A percentile compares a stretch with the other conserved stretches of the same genome.
These are phyloP conservation scores for Cladosporium sp. DNA, from an alignment of 2,329 filamentous ascomycete genomes.

Conservation along the genomic window DNA sequence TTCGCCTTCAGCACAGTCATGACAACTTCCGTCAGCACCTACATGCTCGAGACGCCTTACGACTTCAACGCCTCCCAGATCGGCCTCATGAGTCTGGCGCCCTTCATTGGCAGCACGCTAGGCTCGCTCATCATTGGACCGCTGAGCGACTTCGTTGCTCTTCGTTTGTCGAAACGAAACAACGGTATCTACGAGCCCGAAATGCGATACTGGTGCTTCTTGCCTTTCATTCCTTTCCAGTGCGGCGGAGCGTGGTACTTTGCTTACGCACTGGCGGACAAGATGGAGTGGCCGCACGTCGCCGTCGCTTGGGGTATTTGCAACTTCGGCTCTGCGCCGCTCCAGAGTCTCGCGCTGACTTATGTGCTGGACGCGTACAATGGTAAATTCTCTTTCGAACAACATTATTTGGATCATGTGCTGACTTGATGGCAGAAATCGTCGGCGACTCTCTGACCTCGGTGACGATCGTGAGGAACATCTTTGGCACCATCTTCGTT, in stretches of 20 bases:
- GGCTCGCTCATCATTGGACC: conserved; percentile 42
- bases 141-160: conserved; percentile 38
- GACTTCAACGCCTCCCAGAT: conserved; percentile 46
- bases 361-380: conserved; percentile 36
- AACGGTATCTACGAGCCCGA: conserved; percentile 32
- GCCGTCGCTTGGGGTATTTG: conserved; percentile 35
- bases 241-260: conserved; percentile 34
- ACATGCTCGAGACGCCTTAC: conserved; percentile 32
- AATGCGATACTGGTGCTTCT: conserved; percentile 30
- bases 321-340: conserved; percentile 32
- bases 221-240: conserved; percentile 28
- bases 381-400: conserved; percentile 22
- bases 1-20: conserved; percentile 36
- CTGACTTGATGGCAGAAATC: conserved; percentile 31
- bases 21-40: conserved; percentile 31
- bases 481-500: conserved; percentile 40
- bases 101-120: conserved; percentile 43
- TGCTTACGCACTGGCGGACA: conserved; percentile 28
- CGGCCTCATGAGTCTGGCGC: conserved; percentile 47
- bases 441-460: conserved; percentile 43
- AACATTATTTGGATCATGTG: background rate
- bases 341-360: conserved; percentile 32
- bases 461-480: conserved; percentile 41
- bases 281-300: conserved; percentile 23
- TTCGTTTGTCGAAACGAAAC: conserved; percentile 30